phyloP scores from a whole-genome alignment of 768 basidiomycete genomes.

The Boletus rufocinnamomeus region DNA sequence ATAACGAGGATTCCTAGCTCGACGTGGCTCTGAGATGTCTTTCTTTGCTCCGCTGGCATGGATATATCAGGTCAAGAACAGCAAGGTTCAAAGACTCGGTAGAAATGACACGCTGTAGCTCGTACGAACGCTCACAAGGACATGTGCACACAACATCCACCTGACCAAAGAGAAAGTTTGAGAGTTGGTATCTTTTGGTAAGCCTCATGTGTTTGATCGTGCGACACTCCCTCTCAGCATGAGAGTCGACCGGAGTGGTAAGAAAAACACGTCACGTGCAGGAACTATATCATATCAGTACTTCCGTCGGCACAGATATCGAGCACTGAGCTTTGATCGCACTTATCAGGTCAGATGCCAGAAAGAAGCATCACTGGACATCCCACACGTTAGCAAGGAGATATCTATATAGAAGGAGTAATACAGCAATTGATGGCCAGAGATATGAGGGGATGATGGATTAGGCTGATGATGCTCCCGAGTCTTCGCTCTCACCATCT shows the following conservation, averaged over 20 bases:
- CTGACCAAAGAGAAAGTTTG: conserved; percentile 8
- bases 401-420: conserved; percentile 38
- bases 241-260: neutral
- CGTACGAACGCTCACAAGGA: conserved; percentile 5
- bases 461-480: conserved; percentile 37
- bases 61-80: conserved; percentile 7
- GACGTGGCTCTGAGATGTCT: conserved; percentile 1
- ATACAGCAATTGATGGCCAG: conserved; percentile 32
- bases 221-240: conserved; percentile 9
- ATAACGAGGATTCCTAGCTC: conserved; percentile 9
- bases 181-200: conserved; percentile 3
- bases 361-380: conserved; percentile 20
- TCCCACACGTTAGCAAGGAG: conserved; percentile 27
- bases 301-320: conserved; percentile 1
- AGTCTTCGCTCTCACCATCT: conserved; percentile 64
- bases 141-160: conserved; percentile 20
- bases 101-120: neutral
- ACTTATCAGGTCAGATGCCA: conserved; percentile 24
- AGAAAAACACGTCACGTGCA: conserved; percentile 19
- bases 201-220: conserved; percentile 13
- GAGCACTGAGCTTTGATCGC: conserved; percentile 19
- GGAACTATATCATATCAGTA: neutral
- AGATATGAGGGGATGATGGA: conserved; percentile 29
- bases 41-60: conserved; percentile 13
- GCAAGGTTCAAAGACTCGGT: neutral